A percentile compares a stretch with the other conserved stretches of the same genome.
Conservation (phyloP, 78 protist species). For the Dictyostelium intermedium region DNA sequence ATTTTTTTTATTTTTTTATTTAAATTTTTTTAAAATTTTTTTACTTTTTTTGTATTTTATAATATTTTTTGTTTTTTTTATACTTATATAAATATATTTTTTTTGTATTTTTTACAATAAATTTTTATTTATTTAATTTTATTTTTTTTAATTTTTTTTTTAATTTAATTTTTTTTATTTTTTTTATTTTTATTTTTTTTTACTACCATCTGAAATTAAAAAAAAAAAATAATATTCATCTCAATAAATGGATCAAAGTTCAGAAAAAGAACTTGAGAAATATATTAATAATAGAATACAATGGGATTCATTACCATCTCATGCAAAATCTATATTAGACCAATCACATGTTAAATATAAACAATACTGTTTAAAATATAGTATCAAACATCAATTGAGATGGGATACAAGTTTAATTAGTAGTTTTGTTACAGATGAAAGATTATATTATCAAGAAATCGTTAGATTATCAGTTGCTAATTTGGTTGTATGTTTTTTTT, state of each 20-base stretch:
- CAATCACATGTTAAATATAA: conserved; percentile 72
- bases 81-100: no score
- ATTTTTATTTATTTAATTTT: no score
- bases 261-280: conserved; percentile 80
- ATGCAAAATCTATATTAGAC: conserved; percentile 64
- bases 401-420: conserved; percentile 80
- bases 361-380: conserved; percentile 55
- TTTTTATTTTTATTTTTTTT: background rate
- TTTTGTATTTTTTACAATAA: no score
- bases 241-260: conserved; percentile 42
- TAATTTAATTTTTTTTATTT: background rate
- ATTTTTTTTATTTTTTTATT: no score
- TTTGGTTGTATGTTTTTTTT: conserved; percentile 27
- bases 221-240: background rate
- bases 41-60: no score
- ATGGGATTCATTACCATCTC: conserved; percentile 78
- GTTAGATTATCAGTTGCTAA: conserved; percentile 63
- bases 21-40: no score
- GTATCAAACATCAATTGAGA: conserved; percentile 80
- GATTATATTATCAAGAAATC: conserved; percentile 78
- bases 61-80: no score
- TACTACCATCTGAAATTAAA: background rate
- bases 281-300: conserved; percentile 46
- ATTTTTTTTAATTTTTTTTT: background rate
- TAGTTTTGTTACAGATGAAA: conserved; percentile 55